Evolutionary conservation across 306 rosid species (phyloP).

Genomic region (Erythrophleum fordii): DNA sequence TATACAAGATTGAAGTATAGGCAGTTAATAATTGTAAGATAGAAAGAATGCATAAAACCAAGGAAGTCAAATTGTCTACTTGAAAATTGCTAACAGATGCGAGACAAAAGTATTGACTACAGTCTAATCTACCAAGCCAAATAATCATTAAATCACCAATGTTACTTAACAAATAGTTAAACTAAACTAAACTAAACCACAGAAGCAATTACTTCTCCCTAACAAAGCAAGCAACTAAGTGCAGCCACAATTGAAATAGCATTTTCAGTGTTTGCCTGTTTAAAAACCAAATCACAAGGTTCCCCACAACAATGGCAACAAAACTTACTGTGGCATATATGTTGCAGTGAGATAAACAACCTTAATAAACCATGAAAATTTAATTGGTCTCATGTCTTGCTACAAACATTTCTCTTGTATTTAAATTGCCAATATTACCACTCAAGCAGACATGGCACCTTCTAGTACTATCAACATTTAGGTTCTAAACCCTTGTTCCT

Average conservation of each 20-base stretch:
- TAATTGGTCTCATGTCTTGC: slow-evolving; percentile 23
- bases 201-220: background rate
- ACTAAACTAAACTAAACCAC: background rate
- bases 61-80: slow-evolving; percentile 14
- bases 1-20: slow-evolving; percentile 37
- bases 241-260: slow-evolving; percentile 9
- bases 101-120: slow-evolving; percentile 26
- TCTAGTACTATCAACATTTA: slow-evolving; percentile 19
- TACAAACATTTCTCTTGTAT: slow-evolving; percentile 10
- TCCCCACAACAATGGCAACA: too few relatives aligned
- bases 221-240: slow-evolving; percentile 23
- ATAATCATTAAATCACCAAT: slow-evolving; percentile 11
- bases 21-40: slow-evolving; percentile 19
- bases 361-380: slow-evolving; percentile 27
- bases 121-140: slow-evolving; percentile 17
- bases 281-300: too few relatives aligned
- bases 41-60: slow-evolving; percentile 29
- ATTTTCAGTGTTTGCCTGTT: background rate
- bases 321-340: too few relatives aligned
- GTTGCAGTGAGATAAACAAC: slow-evolving; percentile 20
- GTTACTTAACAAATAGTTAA: background rate
- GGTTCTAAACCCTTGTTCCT: slow-evolving; percentile 31
- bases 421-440: slow-evolving; percentile 23
- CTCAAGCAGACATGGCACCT: slow-evolving; percentile 6
- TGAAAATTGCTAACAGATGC: slow-evolving; percentile 25